phyloP scores from a whole-genome alignment of 345 rosid genomes.

The Arabis alpina region DNA sequence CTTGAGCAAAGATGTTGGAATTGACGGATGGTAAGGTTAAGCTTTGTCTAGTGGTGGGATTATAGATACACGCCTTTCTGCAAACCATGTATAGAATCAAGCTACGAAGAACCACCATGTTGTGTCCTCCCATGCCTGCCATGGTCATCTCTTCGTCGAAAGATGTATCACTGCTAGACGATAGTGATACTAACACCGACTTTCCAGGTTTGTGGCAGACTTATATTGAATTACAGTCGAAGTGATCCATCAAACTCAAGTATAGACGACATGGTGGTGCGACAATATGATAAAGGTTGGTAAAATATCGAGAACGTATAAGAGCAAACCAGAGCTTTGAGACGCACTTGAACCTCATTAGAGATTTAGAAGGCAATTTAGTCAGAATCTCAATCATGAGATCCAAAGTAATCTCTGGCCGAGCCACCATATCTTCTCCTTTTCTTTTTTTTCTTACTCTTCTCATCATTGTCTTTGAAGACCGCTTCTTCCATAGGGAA shows the following conservation, averaged over 20 bases:
- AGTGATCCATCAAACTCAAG: not conserved
- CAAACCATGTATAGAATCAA: no score
- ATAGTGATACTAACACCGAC: no score
- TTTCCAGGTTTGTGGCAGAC: not conserved
- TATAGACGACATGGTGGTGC: not conserved
- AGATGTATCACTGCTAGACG: no score
- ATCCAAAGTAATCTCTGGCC: slow-evolving; percentile 1
- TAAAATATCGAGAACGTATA: not conserved
- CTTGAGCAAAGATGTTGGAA: no score
- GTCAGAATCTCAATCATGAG: not conserved
- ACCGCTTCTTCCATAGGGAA: no score
- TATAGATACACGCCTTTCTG: no score
- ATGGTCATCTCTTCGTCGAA: not conserved
- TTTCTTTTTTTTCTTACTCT: no score
- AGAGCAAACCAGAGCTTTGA: not conserved
- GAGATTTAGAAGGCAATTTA: not conserved
- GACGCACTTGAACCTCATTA: slow-evolving; percentile 6
- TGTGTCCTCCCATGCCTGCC: not conserved
- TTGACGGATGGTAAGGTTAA: no score
- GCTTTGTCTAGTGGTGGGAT: not conserved
- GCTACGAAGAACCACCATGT: not conserved
- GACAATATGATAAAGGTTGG: not conserved
- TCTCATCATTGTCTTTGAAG: no score
- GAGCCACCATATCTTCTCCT: not conserved
- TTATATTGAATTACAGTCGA: not conserved